Conservation (phyloP, 2,329 filamentous ascomycete genomes). For the Aspergillus phoenicis region DNA sequence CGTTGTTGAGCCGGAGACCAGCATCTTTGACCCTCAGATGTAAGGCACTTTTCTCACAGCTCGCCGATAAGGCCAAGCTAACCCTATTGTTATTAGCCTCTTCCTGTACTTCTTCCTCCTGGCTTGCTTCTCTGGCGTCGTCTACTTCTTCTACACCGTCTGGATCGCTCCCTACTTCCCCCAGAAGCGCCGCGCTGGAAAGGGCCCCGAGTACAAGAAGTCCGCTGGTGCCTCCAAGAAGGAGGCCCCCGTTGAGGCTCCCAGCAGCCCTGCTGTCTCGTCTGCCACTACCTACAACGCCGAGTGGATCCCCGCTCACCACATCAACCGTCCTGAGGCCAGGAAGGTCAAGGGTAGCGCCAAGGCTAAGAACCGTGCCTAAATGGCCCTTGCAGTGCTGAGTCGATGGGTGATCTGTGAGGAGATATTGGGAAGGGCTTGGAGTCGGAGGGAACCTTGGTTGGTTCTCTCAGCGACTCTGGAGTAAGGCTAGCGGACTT, state of each 20-base stretch:
- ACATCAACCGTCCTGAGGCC: constrained; percentile 81
- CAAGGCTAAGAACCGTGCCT: constrained; percentile 41
- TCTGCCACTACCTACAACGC: constrained; percentile 79
- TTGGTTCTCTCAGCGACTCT: constrained; percentile 15
- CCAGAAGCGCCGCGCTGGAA: constrained; percentile 66
- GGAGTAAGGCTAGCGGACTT: constrained; percentile 14
- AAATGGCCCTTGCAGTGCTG: constrained; percentile 17
- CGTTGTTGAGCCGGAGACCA: constrained; percentile 87
- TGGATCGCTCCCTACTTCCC: constrained; percentile 97
- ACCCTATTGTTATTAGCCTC: constrained; percentile 62
- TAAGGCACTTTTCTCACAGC: constrained; percentile 46
- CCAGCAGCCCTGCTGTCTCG: constrained; percentile 70
- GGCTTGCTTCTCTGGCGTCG: constrained; percentile 73
- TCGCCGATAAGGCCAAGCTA: neutral
- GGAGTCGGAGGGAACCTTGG: constrained; percentile 6
- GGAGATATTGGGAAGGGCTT: constrained; percentile 13
- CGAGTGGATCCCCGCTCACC: constrained; percentile 88
- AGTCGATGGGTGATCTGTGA: constrained; percentile 6
- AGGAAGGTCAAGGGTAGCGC: constrained; percentile 59
- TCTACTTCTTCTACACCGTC: constrained; percentile 97
- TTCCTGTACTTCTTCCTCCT: constrained; percentile 95
- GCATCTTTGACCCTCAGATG: constrained; percentile 95
- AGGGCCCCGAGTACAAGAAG: constrained; percentile 67
- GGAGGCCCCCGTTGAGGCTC: constrained; percentile 67
- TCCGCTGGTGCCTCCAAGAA: constrained; percentile 68